Conservation (phyloP, 208 protist species). For the Zelonia costaricensis region DNA sequence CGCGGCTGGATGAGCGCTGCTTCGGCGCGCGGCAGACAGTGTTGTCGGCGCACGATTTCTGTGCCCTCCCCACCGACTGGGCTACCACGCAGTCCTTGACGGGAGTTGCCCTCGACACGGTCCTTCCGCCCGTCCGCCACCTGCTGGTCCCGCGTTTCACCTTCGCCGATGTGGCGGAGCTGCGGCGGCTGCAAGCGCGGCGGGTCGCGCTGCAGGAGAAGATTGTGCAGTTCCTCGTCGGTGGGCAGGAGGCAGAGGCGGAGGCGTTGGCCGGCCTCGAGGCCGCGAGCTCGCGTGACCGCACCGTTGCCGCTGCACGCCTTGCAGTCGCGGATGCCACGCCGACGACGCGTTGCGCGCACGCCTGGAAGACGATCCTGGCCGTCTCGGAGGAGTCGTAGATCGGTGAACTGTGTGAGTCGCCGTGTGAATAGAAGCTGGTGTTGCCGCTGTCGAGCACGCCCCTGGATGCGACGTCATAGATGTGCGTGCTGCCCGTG, state of each 20-base stretch:
- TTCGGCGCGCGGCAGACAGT: conserved; percentile 31
- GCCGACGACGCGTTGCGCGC: not conserved
- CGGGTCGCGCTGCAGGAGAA: conserved; percentile 61
- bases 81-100: conserved; percentile 32
- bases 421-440: no score
- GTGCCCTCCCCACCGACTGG: conserved; percentile 62
- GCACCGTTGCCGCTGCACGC: conserved; percentile 16
- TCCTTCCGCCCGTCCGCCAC: conserved; percentile 67
- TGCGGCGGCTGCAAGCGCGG: conserved; percentile 49
- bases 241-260: not conserved
- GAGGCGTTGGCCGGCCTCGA: conserved; percentile 13
- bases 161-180: conserved; percentile 58
- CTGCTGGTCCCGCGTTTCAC: conserved; percentile 72
- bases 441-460: no score
- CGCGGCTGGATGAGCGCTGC: conserved; percentile 21
- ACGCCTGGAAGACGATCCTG: conserved; percentile 40
- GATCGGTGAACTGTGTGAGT: no score
- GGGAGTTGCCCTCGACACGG: conserved; percentile 18
- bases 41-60: conserved; percentile 52
- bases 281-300: conserved; percentile 6
- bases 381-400: not conserved
- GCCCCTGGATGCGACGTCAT: no score
- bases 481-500: no score
- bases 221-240: conserved; percentile 22
- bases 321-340: conserved; percentile 16